Conservation (phyloP, 306 rosid genomes). For the Clitoria ternatea region DNA sequence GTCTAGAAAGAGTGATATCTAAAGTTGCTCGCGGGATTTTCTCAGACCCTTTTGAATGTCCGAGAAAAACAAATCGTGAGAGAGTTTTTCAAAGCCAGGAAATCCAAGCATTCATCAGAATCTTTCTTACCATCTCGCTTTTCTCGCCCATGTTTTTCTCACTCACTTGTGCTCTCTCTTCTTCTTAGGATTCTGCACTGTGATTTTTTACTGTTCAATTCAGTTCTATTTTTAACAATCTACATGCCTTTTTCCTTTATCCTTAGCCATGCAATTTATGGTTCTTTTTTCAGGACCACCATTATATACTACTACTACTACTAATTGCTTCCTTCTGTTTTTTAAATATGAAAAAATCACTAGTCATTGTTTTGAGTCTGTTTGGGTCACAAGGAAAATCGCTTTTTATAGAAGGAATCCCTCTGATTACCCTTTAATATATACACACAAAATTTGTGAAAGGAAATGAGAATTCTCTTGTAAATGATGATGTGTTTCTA, state of each 20-base stretch:
- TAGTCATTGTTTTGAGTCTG: no score
- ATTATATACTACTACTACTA: no score
- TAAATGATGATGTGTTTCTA: no score
- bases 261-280: constrained; percentile 17
- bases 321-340: not conserved
- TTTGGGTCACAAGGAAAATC: no score
- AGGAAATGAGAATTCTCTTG: no score
- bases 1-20: constrained; percentile 16
- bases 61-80: constrained; percentile 9
- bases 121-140: constrained; percentile 41
- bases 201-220: not conserved
- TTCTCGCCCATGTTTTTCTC: constrained; percentile 33
- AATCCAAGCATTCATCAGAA: constrained; percentile 53
- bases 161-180: constrained; percentile 17
- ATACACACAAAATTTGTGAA: no score
- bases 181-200: constrained; percentile 14
- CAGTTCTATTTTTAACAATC: constrained; percentile 21
- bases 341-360: no score
- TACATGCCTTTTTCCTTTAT: not conserved
- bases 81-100: constrained; percentile 33
- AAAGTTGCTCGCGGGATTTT: constrained; percentile 38
- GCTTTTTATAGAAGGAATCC: no score
- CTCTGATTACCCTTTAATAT: no score
- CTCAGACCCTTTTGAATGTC: constrained; percentile 38
- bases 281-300: no score